Evolutionary conservation across 805 yeast genomes (phyloP).

Genomic region (Yamadazyma takamatsuzukensis): DNA sequence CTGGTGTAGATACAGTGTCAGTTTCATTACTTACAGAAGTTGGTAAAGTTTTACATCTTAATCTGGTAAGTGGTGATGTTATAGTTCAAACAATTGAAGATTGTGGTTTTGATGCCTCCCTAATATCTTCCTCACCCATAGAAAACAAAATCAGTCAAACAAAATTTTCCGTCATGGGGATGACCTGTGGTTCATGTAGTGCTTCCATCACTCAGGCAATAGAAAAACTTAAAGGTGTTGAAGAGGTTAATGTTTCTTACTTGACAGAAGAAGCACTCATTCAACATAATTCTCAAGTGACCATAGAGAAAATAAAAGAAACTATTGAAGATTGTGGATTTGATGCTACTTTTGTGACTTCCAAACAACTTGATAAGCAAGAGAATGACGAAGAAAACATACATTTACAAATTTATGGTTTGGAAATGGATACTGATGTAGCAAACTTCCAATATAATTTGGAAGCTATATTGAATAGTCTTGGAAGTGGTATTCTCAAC

Average conservation of each 20-base stretch:
- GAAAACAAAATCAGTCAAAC: slow-evolving; percentile 3
- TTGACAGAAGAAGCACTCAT: slow-evolving; percentile 72
- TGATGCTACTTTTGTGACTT: slow-evolving; percentile 16
- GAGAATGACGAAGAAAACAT: slow-evolving; percentile 25
- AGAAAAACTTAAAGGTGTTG: slow-evolving; percentile 47
- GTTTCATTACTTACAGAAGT: slow-evolving; percentile 37
- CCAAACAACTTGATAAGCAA: slow-evolving; percentile 2
- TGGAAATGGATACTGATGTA: slow-evolving; percentile 24
- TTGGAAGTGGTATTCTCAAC: slow-evolving; percentile 24
- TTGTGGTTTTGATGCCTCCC: slow-evolving; percentile 59
- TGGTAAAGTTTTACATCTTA: slow-evolving; percentile 26
- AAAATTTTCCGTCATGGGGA: slow-evolving; percentile 52
- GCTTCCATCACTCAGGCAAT: slow-evolving; percentile 60
- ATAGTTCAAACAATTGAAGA: slow-evolving; percentile 19
- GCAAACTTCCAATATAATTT: slow-evolving; percentile 32
- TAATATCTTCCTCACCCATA: slow-evolving; percentile 1
- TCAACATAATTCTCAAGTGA: slow-evolving; percentile 36
- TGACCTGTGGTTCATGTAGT: slow-evolving; percentile 91
- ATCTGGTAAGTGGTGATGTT: slow-evolving; percentile 14
- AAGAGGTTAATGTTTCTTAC: slow-evolving; percentile 59
- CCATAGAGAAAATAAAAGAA: slow-evolving; percentile 39
- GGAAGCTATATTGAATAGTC: slow-evolving; percentile 34
- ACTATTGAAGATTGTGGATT: slow-evolving; percentile 61
- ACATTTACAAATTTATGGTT: slow-evolving; percentile 31
- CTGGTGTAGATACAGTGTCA: slow-evolving; percentile 23